Base-by-base conservation (phyloP, 345 rosid species). In the Linum trigynum region DNA sequence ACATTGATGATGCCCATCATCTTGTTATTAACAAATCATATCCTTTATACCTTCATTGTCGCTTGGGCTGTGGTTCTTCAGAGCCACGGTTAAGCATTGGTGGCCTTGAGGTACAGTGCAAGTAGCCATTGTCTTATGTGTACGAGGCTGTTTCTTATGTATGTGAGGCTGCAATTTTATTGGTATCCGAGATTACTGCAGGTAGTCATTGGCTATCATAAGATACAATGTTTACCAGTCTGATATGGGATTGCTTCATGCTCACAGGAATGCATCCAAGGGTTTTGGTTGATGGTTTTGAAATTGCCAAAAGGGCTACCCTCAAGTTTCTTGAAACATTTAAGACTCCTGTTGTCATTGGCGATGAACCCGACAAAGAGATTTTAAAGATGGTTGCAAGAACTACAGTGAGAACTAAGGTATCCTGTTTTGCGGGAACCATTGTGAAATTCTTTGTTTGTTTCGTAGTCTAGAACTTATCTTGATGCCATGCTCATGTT, bases 311-410 rank as follows among this genome's bases (percentile, higher is more conserved):
- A 76, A 85, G 84, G 79, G 99, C 96, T 32, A 85, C 99, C 48
- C 92, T 94, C 37, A 88, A 86, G 38, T 88, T 88, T 74, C 97
- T 94, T 55, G 99, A 90, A 48, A 86, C 84, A 68, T 94, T 94
- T 70, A 94, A 85, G 84, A 94, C 96, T 67, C 96, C 92, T 23
- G 97, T 90, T 57, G 91, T 94, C 40, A 90, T 94, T 79, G 99
- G 97, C 23, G 72, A 81, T 62, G 99, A 90, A 71, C 99, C 99
- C 66, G 99, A 94, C 72, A 85, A 73, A 79, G 99, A 94, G 79
- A 90, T 94, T 71, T 75, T 94, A 5, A 90, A 85, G 77, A 94
- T 94, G 99, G 96, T 90, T 40, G 97, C 99, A 8, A 90, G 99
- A 78, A 90, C 99, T 38, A 81, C 97, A 0, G 72, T 94, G 12